These are phyloP conservation scores for Cyberlindnera mississippiensis DNA, from an alignment of 805 yeast species.

Conservation along the genomic window DNA sequence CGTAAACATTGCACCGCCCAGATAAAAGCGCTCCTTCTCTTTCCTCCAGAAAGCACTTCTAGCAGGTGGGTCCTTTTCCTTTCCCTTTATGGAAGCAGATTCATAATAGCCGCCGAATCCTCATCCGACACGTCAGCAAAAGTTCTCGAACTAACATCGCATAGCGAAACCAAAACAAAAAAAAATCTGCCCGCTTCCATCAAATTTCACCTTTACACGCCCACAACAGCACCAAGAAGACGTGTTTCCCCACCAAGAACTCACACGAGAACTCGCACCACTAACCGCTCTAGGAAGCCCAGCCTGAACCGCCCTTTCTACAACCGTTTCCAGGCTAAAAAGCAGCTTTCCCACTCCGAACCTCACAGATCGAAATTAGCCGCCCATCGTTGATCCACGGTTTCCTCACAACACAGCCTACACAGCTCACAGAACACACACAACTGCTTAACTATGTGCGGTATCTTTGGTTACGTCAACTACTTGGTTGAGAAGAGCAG, in stretches of 20 bases:
- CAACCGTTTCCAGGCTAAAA: background rate
- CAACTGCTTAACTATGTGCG: constrained; percentile 51
- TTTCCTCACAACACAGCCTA: too few relatives aligned
- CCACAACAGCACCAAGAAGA: background rate
- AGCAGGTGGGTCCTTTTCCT: too few relatives aligned
- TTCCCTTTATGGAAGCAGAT: too few relatives aligned
- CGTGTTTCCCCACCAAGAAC: background rate
- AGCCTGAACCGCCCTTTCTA: background rate
- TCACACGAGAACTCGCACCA: background rate
- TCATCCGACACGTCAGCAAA: background rate
- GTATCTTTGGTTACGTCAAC: constrained; percentile 97
- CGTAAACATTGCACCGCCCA: too few relatives aligned
- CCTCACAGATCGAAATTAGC: background rate
- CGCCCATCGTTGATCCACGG: too few relatives aligned
- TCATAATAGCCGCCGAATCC: too few relatives aligned
- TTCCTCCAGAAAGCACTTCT: too few relatives aligned
- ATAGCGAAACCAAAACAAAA: constrained; percentile 9
- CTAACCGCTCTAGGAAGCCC: background rate
- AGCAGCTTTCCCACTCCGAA: too few relatives aligned
- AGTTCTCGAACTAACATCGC: background rate
- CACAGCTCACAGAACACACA: background rate
- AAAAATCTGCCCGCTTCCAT: constrained; percentile 5
- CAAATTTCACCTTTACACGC: constrained; percentile 4
- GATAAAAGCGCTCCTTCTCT: too few relatives aligned
- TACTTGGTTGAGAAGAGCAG: constrained; percentile 87